Base-by-base conservation (phyloP, 2,329 filamentous ascomycete species). In the Clonostachys solani region DNA sequence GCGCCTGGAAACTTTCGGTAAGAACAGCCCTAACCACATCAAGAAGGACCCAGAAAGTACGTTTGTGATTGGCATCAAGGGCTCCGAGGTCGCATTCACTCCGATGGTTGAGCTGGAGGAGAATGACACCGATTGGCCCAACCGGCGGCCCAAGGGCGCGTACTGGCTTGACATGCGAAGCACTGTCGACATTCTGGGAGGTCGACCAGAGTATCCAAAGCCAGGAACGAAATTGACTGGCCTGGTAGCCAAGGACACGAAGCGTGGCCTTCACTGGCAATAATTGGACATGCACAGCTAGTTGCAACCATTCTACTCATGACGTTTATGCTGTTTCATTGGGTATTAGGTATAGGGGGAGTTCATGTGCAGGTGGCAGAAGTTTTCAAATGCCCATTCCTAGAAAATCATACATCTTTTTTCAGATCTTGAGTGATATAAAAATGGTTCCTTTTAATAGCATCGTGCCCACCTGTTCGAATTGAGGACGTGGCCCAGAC, bases 71-170 rank as follows among this genome's bases (percentile, higher is more conserved):
- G 94, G 94, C 23, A 92, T 99, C 63, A 86, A 89, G 68, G 92
- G 92, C 18, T 91, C 91, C 1, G 84, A 87, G 59, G 88, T 99
- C 10, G 82, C 92, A n/a, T 95, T 97, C 66, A 86, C 83, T 9
- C 77, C 87, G 0, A 89, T 97, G 80, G 79, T 84, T 58, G 78
- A 81, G 40, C 78, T 97, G 9, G 94, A 97, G 72, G 81, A 82
- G 55, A 80, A 82, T 19, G 88, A 92, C 60, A 97, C 94, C 5
- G 92, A 99, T 71, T 99, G 94, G 94, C 81, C 84, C 54, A 91
- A 95, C 66, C 78, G 94, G 44, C 78, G 94, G 44, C 92, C 94
- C 42, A 89, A 83, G 69, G 71, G 83, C 47, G 89, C 94, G 56
- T 92, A 90, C 73, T 99, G 94, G 94, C 73, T 89, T 57, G 77